Evolutionary conservation across 148 eudicot genomes (phyloP).

Genomic region (Cornus suecica): DNA sequence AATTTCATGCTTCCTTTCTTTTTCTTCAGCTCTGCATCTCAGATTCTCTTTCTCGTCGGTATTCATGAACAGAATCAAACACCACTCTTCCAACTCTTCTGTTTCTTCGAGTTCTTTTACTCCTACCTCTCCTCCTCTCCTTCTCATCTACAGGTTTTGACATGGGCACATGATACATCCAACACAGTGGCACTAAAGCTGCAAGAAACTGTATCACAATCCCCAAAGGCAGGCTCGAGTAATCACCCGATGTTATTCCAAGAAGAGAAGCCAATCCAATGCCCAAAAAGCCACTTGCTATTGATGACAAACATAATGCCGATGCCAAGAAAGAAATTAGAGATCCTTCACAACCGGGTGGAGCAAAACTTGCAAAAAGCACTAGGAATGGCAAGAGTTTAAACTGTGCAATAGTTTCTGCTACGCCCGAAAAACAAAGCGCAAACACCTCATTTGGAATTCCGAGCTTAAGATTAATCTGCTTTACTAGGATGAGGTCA

Average conservation of each 20-base stretch:
- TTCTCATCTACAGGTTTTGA: slow-evolving; percentile 30
- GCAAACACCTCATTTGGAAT: slow-evolving; percentile 63
- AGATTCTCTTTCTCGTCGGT: slow-evolving; percentile 50
- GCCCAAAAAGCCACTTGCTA: slow-evolving; percentile 72
- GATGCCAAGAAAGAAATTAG: slow-evolving; percentile 83
- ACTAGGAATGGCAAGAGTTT: slow-evolving; percentile 78
- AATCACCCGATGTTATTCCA: slow-evolving; percentile 59
- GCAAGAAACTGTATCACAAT: slow-evolving; percentile 63
- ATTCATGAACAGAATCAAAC: slow-evolving; percentile 34
- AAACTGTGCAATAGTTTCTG: slow-evolving; percentile 71
- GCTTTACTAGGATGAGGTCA: slow-evolving; percentile 67
- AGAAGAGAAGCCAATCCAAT: slow-evolving; percentile 70
- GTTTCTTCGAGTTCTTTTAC: slow-evolving; percentile 43
- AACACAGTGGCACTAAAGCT: slow-evolving; percentile 65
- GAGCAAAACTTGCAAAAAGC: slow-evolving; percentile 83
- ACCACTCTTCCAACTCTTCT: slow-evolving; percentile 57
- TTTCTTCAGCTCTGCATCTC: slow-evolving; percentile 30
- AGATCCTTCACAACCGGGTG: slow-evolving; percentile 87
- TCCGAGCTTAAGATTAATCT: slow-evolving; percentile 52
- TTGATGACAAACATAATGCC: slow-evolving; percentile 69
- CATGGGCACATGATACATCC: slow-evolving; percentile 51
- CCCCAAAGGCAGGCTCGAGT: slow-evolving; percentile 61
- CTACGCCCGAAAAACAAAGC: slow-evolving; percentile 77
- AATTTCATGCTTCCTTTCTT: background rate
- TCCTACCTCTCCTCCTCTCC: slow-evolving; percentile 47